Evolutionary conservation across 345 rosid species (phyloP), one percentile per base, ranked within the genome.

Genomic region (Erysimum cheiranthoides): DNA sequence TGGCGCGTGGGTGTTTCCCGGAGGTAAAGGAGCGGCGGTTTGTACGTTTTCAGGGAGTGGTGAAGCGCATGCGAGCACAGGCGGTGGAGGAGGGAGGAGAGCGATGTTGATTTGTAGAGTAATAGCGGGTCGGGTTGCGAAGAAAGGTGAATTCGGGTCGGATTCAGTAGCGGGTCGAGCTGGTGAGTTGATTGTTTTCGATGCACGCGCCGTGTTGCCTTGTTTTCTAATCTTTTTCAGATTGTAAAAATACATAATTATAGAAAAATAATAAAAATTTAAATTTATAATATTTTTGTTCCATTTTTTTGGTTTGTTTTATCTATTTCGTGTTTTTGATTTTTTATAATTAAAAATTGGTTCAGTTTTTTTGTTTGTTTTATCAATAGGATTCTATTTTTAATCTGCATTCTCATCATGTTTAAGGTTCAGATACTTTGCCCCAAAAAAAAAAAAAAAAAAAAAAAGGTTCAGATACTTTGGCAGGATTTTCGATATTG

Each of bases 41-140:
- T 73, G 96, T 61, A 95, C 99, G 32, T 90, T 74, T 73, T 82
- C 90, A 4, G 97, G 97, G 2, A 95, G 97, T 71, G 91, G 92
- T 1, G 78, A 66, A 39, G 99, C 98, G n/a, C 97, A 95, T 28
- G 90, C 85, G 82, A 88, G 83, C 58, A 92, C 88, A 1, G 98
- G 97, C 3, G 91, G 96, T 0, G 97, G 96, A 9, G 83, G 75
- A 65, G 99, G 98, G 6, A 82, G 97, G 85, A 84, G 86, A 65
- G 99, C 99, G 1, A 92, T 95, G 97, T 64, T 95, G 73, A 96
- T 95, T 4, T 95, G 97, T 66, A 85, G 99, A 73, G 98, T 95
- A 2, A 82, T 95, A 5, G 93, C 97, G 36, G 99, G 99, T 31
- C 91, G 97, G 86, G 89, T 92, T 8, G 84, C 82, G 36, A 87